Conservation (phyloP, 192 early-diverging fungal genomes). For the Irineochytrium annulatum region DNA sequence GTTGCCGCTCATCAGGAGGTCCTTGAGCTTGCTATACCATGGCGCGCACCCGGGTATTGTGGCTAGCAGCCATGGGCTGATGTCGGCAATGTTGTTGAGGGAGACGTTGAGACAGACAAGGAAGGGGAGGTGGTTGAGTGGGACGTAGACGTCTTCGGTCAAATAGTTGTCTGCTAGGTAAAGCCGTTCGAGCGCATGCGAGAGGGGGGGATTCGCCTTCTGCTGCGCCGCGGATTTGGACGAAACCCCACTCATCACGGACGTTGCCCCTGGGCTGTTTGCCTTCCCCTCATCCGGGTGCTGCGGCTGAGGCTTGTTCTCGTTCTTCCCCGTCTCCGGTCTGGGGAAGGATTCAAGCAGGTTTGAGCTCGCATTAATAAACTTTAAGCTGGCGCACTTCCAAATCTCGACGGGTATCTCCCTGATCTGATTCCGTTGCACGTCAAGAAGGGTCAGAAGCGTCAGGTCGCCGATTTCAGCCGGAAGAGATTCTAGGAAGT, state of each 20-base stretch:
- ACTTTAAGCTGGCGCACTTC: conserved; percentile 55
- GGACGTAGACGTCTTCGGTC: conserved; percentile 73
- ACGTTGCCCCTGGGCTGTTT: conserved; percentile 2
- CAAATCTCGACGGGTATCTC: background rate
- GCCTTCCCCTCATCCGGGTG: conserved; percentile 27
- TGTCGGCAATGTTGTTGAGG: conserved; percentile 77
- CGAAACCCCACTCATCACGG: background rate
- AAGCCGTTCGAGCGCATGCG: conserved; percentile 53
- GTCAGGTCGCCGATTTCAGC: conserved; percentile 2
- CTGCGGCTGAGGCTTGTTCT: no score
- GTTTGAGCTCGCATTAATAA: conserved; percentile 80
- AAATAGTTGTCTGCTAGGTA: conserved; percentile 81
- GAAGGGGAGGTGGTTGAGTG: conserved; percentile 69
- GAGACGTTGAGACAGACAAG: conserved; percentile 75
- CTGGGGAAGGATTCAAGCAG: conserved; percentile 75
- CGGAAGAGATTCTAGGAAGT: background rate
- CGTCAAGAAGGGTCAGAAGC: background rate
- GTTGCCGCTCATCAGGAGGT: conserved; percentile 82
- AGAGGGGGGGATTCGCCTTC: conserved; percentile 44
- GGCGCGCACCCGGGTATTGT: conserved; percentile 20
- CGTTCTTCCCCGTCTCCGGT: conserved; percentile 33
- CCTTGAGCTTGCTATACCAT: conserved; percentile 60
- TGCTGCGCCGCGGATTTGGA: background rate
- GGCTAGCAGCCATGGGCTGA: conserved; percentile 67
- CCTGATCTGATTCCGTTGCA: background rate